Conservation (phyloP, 108 stramenopile genomes). For the Thalassiosira profunda region DNA sequence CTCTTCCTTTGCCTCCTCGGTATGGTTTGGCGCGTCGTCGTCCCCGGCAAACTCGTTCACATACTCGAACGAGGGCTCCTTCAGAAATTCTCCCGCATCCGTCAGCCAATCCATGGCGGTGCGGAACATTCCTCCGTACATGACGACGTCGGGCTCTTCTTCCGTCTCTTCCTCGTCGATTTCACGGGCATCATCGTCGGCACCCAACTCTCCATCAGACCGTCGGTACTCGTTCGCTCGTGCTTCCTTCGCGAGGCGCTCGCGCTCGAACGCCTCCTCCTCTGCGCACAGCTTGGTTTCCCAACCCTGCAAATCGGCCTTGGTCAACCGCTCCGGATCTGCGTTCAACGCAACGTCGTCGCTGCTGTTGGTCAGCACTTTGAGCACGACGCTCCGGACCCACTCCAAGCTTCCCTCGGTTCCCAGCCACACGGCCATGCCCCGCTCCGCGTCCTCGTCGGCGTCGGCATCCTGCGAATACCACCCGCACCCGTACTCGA, state of each 20-base stretch:
- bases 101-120: constrained; percentile 93
- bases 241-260: constrained; percentile 26
- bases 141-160: constrained; percentile 72
- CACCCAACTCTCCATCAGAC: too few relatives aligned
- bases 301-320: constrained; percentile 65
- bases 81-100: constrained; percentile 57
- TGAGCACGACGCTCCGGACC: constrained; percentile 56
- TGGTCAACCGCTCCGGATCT: constrained; percentile 24
- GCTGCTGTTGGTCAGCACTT: constrained; percentile 40
- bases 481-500: constrained; percentile 80
- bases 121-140: constrained; percentile 92
- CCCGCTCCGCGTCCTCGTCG: constrained; percentile 37
- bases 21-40: too few relatives aligned
- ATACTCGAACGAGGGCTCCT: constrained; percentile 32
- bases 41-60: constrained; percentile 4
- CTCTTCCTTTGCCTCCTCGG: too few relatives aligned
- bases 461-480: background rate
- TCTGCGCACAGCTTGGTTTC: constrained; percentile 45
- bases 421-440: constrained; percentile 67
- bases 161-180: constrained; percentile 47
- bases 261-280: constrained; percentile 39
- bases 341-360: background rate
- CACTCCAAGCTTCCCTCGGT: constrained; percentile 85
- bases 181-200: background rate
- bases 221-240: too few relatives aligned